phyloP scores from a whole-genome alignment of 164 flowering plant genomes.

The Liriodendron chinense region DNA sequence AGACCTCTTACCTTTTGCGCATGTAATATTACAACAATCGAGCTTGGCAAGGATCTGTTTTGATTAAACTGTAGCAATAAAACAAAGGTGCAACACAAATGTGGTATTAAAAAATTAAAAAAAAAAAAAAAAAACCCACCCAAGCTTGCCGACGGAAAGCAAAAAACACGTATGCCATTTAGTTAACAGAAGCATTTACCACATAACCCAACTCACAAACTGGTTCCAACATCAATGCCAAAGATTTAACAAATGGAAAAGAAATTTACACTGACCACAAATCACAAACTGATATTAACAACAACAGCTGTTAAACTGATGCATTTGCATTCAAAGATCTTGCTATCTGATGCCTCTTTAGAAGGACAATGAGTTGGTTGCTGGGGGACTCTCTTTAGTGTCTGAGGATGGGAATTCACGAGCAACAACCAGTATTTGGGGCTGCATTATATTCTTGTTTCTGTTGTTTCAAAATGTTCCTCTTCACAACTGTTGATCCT shows the following conservation, averaged over 20 bases:
- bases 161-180: not conserved
- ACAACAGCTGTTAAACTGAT: not conserved
- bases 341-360: not conserved
- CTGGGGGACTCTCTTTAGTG: not conserved
- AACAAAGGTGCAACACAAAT: not conserved
- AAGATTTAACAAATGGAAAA: not conserved
- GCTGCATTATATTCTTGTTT: slow-evolving; percentile 31
- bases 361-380: not conserved
- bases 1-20: no score
- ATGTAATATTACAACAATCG: no score
- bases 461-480: slow-evolving; percentile 50
- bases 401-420: slow-evolving; percentile 14
- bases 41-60: no score
- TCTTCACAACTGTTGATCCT: slow-evolving; percentile 65
- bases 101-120: not conserved
- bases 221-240: not conserved
- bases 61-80: no score
- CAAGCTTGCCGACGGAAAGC: not conserved
- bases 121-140: not conserved
- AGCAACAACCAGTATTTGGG: slow-evolving; percentile 49
- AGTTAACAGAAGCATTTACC: not conserved
- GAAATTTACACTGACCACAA: slow-evolving; percentile 3
- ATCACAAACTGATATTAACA: not conserved
- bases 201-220: not conserved
- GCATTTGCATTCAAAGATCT: not conserved